Conservation (phyloP, 148 eudicot species). For the Diospyros lotus region DNA sequence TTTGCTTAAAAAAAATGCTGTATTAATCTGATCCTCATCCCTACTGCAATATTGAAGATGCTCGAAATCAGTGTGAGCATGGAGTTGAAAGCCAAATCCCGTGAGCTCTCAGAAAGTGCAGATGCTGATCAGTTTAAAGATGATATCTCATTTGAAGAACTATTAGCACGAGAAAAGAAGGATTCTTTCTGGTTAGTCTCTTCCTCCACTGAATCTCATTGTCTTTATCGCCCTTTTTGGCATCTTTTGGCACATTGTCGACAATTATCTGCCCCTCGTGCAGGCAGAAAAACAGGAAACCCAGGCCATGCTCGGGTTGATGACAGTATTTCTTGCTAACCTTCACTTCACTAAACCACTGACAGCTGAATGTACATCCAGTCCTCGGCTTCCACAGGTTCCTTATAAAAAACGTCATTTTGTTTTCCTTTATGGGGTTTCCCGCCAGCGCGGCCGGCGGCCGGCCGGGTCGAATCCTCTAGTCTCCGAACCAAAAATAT, state of each 20-base stretch:
- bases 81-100: constrained; percentile 48
- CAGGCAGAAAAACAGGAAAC: constrained; percentile 66
- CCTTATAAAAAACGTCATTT: background rate
- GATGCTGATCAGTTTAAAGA: constrained; percentile 22
- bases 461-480: constrained; percentile 2
- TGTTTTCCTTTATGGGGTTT: background rate
- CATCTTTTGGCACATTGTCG: background rate
- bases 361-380: constrained; percentile 23
- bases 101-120: constrained; percentile 29
- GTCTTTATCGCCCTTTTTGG: background rate
- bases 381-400: background rate
- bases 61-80: constrained; percentile 48
- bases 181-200: constrained; percentile 57
- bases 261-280: constrained; percentile 8
- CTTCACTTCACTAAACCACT: background rate
- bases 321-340: constrained; percentile 14
- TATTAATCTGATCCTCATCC: background rate
- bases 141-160: constrained; percentile 65
- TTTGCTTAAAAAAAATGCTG: background rate
- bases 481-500: constrained; percentile 1
- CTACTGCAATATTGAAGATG: constrained; percentile 33
- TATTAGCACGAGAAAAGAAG: constrained; percentile 65
- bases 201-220: background rate
- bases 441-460: no score
- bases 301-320: constrained; percentile 31